Evolutionary conservation across 768 basidiomycete species (phyloP).

Genomic region (Phylloporus rhodoxanthus): DNA sequence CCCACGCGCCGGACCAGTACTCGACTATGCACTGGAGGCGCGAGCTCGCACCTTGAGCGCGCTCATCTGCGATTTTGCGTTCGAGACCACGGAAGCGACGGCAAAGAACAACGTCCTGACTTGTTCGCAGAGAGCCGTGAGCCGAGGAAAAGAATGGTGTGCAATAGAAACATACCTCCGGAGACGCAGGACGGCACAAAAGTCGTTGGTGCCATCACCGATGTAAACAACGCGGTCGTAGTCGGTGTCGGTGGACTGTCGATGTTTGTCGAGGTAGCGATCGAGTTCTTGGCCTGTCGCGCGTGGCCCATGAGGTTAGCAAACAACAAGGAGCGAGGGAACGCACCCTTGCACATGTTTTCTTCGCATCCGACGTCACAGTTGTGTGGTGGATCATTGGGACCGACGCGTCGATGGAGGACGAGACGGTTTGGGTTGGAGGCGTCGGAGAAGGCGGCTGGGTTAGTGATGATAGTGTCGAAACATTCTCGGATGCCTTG

Average conservation of each 20-base stretch:
- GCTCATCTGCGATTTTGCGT: slow-evolving; percentile 65
- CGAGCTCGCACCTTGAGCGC: slow-evolving; percentile 37
- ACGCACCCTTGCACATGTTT: slow-evolving; percentile 95
- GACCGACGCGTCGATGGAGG: slow-evolving; percentile 70
- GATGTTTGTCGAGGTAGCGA: slow-evolving; percentile 53
- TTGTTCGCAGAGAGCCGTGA: slow-evolving; percentile 21
- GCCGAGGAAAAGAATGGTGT: not conserved
- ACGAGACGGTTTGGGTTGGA: slow-evolving; percentile 60
- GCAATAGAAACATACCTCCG: slow-evolving; percentile 44
- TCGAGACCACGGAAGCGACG: slow-evolving; percentile 74
- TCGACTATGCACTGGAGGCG: slow-evolving; percentile 69
- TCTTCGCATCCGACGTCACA: slow-evolving; percentile 86
- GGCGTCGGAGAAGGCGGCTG: slow-evolving; percentile 71
- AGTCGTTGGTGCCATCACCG: slow-evolving; percentile 94
- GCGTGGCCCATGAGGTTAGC: not conserved
- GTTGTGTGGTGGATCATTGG: slow-evolving; percentile 68
- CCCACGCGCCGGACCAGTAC: slow-evolving; percentile 95
- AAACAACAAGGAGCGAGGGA: not conserved
- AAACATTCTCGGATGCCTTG: slow-evolving; percentile 72
- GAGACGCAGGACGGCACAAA: slow-evolving; percentile 84
- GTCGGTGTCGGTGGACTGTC: slow-evolving; percentile 42
- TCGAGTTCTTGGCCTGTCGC: slow-evolving; percentile 83
- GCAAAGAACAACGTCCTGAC: slow-evolving; percentile 81
- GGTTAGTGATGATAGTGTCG: slow-evolving; percentile 86
- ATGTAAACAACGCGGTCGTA: slow-evolving; percentile 85